Conservation (phyloP, 345 rosid genomes). For the Dipteronia sinensis region DNA sequence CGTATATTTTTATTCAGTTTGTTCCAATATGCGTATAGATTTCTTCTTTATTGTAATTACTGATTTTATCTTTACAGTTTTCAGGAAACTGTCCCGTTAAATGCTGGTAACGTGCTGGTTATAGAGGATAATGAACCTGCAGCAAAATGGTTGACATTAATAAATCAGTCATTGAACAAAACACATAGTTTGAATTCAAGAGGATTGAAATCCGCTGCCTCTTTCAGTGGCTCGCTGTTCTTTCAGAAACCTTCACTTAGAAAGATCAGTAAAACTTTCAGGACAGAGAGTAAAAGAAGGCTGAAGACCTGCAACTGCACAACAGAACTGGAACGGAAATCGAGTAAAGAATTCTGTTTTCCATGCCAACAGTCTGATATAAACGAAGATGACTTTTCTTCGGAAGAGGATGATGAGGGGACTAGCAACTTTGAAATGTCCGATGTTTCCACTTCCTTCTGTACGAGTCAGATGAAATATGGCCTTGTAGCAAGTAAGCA, state of each 20-base stretch:
- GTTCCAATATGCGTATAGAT: not conserved
- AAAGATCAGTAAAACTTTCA: conserved; percentile 74
- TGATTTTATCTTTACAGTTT: conserved; percentile 45
- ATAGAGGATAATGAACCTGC: conserved; percentile 95
- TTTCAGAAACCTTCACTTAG: conserved; percentile 83
- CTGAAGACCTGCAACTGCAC: conserved; percentile 86
- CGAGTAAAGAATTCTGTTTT: conserved; percentile 69
- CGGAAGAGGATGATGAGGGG: conserved; percentile 71
- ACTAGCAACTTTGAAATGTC: conserved; percentile 32
- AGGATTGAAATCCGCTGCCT: conserved; percentile 31
- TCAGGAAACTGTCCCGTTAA: conserved; percentile 97
- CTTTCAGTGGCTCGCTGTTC: conserved; percentile 58
- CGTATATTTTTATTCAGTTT: not conserved
- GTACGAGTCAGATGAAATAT: conserved; percentile 55
- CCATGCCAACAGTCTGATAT: conserved; percentile 56
- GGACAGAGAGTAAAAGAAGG: conserved; percentile 69
- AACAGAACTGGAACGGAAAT: conserved; percentile 53
- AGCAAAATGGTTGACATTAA: conserved; percentile 77
- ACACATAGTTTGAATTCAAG: conserved; percentile 29
- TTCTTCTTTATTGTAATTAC: not conserved
- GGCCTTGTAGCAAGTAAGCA: conserved; percentile 82
- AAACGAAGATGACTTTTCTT: conserved; percentile 55
- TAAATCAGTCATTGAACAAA: conserved; percentile 78
- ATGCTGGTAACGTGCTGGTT: conserved; percentile 95
- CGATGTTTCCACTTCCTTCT: conserved; percentile 29